Evolutionary conservation across 2,329 filamentous ascomycete genomes (phyloP), one percentile per base, ranked within the genome.

Genomic region (Fusarium napiforme): DNA sequence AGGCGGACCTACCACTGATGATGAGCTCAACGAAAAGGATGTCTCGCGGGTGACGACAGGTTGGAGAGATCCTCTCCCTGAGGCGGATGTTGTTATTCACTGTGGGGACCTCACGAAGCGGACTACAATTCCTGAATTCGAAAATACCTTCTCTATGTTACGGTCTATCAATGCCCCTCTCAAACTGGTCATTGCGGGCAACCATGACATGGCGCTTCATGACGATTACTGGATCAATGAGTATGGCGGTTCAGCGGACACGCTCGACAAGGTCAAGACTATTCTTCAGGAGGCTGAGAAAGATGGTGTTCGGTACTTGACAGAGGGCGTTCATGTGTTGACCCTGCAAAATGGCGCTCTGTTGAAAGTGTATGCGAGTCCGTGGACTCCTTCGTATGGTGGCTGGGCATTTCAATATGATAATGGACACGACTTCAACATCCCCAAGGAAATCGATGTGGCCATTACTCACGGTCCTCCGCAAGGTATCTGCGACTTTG

Each of bases 391-490:
- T 0, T 83, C 82, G 0, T 76, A 79, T 6, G 83, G 83, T 9
- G 78, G 80, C 23, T 86, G 85, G 85, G 87, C 83, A 0, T 90
- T 88, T 63, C 85, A 88, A 64, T 90, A 88, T 74, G 46, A 78
- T 0, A 62, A 79, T 5, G 78, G 79, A 0, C 87, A 88, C 73
- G 59, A 76, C 7, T 86, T 84, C 42, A 56, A 69, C 15, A 83
- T 87, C 37, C 74, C 75, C 0, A 8, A 76, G 0, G 79, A 72
- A 1, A 79, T 83, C 2, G 85, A 90, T 70, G 63, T 90, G 1
- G 85, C 82, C 34, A 84, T 90, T 26, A 90, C 88, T 0, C 88
- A 91, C 63, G 87, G 88, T 0, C 88, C 88, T 5, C 87, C 88
- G 0, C 79, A 74, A 12, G 87, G 87, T 4, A 79, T 91, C 4